Percentiles rank a stretch among this genome's conserved stretches.
Evolutionary conservation across 495 filamentous ascomycete species (phyloP).

Genomic region (Alectoria sarmentosa): DNA sequence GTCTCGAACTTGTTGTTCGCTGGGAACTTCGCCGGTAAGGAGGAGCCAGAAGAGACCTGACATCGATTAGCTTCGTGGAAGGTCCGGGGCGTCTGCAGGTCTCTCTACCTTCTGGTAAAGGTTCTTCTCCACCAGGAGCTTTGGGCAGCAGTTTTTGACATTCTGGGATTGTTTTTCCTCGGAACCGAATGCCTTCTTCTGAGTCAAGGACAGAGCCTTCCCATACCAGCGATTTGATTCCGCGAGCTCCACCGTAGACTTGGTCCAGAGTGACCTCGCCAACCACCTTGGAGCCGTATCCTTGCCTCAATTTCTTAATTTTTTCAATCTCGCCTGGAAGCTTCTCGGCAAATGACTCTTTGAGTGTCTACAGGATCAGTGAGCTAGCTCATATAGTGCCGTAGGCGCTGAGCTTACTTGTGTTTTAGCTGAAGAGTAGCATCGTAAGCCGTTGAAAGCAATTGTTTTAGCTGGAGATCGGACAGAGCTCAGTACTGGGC

Average conservation of each 20-base stretch:
- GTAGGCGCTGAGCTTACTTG: constrained; percentile 53
- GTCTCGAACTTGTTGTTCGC: constrained; percentile 94
- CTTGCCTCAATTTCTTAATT: constrained; percentile 96
- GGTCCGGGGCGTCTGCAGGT: background rate
- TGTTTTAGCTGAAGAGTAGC: constrained; percentile 81
- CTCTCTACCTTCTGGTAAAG: constrained; percentile 76
- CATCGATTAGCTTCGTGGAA: constrained; percentile 23
- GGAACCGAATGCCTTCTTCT: constrained; percentile 98
- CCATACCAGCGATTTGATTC: constrained; percentile 97
- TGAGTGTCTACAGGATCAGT: constrained; percentile 64
- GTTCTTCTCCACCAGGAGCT: constrained; percentile 91
- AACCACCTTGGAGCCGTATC: constrained; percentile 87
- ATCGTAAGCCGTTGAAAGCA: constrained; percentile 73
- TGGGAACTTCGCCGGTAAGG: constrained; percentile 92
- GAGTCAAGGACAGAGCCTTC: constrained; percentile 97
- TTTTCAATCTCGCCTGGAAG: constrained; percentile 95
- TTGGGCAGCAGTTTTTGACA: constrained; percentile 96
- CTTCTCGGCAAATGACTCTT: constrained; percentile 95
- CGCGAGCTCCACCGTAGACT: constrained; percentile 97
- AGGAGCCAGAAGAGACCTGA: constrained; percentile 98
- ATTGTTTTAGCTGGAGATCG: constrained; percentile 50
- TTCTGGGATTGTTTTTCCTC: constrained; percentile 96
- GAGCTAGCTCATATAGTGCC: constrained; percentile 25
- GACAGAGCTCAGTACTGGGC: constrained; percentile 58
- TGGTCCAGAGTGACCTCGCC: constrained; percentile 99